phyloP scores from a whole-genome alignment of 2,329 filamentous ascomycete genomes.

The Aspergillus awamori region DNA sequence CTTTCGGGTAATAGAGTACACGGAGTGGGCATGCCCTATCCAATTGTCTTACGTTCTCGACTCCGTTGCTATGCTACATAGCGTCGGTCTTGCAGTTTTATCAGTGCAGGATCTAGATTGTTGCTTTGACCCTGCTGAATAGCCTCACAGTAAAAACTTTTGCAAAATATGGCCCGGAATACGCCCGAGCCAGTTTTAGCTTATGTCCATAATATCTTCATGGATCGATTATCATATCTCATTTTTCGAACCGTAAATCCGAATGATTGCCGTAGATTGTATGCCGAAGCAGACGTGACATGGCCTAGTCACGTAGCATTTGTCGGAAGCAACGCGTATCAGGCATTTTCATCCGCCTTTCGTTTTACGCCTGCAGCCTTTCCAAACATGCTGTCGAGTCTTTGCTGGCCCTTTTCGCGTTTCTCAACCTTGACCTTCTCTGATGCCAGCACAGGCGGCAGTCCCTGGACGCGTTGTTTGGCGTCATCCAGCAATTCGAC shows the following conservation, averaged over 20 bases:
- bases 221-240: too few relatives aligned
- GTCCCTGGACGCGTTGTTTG: slow-evolving; percentile 33
- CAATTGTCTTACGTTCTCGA: neutral
- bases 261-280: neutral
- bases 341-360: slow-evolving; percentile 15
- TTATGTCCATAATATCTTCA: too few relatives aligned
- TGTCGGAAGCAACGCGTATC: neutral
- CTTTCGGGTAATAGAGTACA: too few relatives aligned
- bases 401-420: slow-evolving; percentile 37
- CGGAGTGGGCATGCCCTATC: neutral
- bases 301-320: neutral
- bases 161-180: too few relatives aligned
- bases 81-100: too few relatives aligned
- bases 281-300: neutral
- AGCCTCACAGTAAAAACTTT: too few relatives aligned
- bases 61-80: neutral
- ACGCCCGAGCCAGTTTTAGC: too few relatives aligned
- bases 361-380: slow-evolving; percentile 24
- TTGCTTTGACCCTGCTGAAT: neutral
- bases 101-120: neutral
- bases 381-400: slow-evolving; percentile 34
- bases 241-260: too few relatives aligned
- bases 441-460: slow-evolving; percentile 36
- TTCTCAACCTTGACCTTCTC: slow-evolving; percentile 38
- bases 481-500: slow-evolving; percentile 39